phyloP scores from a whole-genome alignment of 129 eudicot species.

The Smallanthus sonchifolius region DNA sequence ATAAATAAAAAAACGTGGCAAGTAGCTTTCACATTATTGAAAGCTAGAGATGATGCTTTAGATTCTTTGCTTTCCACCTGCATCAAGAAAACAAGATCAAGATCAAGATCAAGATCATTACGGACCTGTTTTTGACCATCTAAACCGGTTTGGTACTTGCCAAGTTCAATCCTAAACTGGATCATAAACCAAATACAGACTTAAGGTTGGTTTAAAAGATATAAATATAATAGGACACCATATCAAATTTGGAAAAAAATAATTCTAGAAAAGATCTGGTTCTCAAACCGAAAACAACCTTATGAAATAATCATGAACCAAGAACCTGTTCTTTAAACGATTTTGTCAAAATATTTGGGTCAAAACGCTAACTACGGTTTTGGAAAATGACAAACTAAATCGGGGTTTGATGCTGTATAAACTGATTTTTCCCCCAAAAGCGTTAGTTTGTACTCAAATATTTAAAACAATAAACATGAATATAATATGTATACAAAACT shows the following conservation, averaged over 20 bases:
- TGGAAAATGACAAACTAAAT: too few relatives aligned
- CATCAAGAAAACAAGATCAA: background rate
- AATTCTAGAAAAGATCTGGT: too few relatives aligned
- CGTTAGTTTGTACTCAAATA: background rate
- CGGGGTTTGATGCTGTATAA: too few relatives aligned
- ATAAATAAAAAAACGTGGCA: background rate
- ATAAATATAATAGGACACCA: too few relatives aligned
- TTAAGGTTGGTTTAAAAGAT: too few relatives aligned
- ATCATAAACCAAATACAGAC: background rate
- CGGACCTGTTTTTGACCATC: background rate
- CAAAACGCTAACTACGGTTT: too few relatives aligned
- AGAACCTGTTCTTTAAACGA: too few relatives aligned
- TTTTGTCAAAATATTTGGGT: too few relatives aligned
- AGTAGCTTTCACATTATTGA: background rate
- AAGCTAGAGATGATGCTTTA: background rate
- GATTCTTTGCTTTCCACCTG: constrained; percentile 25
- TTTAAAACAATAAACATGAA: background rate
- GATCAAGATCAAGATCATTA: background rate
- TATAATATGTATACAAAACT: background rate
- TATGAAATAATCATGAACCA: too few relatives aligned
- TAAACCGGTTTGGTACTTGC: background rate
- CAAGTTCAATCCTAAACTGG: background rate
- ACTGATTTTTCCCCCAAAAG: too few relatives aligned
- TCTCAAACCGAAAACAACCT: too few relatives aligned
- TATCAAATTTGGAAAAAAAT: too few relatives aligned